Base-by-base conservation (phyloP, 2,329 filamentous ascomycete species). In the Tolypocladium inflatum region DNA sequence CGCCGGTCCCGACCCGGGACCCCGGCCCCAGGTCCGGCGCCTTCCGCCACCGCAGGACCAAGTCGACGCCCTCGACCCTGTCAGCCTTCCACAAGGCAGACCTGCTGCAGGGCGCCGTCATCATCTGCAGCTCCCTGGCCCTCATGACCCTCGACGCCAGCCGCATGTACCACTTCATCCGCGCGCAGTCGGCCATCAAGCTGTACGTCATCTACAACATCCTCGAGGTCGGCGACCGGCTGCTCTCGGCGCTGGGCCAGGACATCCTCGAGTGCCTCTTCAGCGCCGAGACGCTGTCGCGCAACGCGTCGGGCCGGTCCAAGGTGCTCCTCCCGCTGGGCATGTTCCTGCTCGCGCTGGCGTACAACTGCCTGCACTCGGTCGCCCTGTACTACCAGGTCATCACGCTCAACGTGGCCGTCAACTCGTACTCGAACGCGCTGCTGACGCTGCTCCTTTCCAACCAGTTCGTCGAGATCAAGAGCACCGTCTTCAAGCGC, bases 121-220 rank as follows among this genome's bases (percentile, higher is more conserved):
- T 99, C 61, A 82, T 97, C 54, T 86, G 84, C 66, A 97, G 91
- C 68, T 96, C 90, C 65, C 78, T 88, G 55, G 85, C 93, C 17
- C 78, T 99, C 55, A 93, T 96, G 86, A 87, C 84, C 30, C 87
- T 99, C 52, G 95, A 99, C 70, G 94, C 94, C 7, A 97, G 92
- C 69, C 85, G 92, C 55, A 97, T 97, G 90, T 99, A 99, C 68
- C 94, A 99, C 71, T 92, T 92, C 66, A 96, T 99, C 65, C 88
- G 93, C 53, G 94, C 91, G 0, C 94, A 99, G 72, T 93, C 92
- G 2, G 92, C 93, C 9, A 97, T 99, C 75, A 99, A 99, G 70
- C 82, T 99, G 13, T 99, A 99, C 71, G 94, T 99, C 59, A 97
- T 99, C 57, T 99, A 96, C 78, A 99, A 99, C 68, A 90, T 97